These are phyloP conservation scores for Fusarium xylarioides DNA, from an alignment of 2,329 filamentous ascomycete genomes.

Conservation along the genomic window DNA sequence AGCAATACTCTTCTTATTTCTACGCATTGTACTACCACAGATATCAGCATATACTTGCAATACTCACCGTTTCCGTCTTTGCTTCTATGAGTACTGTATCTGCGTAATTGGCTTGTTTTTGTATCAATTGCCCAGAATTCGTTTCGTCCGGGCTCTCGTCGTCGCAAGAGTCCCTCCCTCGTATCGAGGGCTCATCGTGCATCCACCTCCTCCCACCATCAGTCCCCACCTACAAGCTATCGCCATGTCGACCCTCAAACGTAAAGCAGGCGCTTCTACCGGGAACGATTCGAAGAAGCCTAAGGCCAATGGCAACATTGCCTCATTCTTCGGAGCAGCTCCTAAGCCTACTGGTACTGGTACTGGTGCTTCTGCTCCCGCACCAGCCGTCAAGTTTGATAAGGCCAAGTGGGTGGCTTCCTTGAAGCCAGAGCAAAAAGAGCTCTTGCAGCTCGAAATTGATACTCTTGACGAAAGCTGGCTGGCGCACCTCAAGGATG, in stretches of 20 bases:
- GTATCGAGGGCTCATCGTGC: constrained; percentile 27
- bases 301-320: constrained; percentile 81
- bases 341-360: constrained; percentile 62
- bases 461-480: constrained; percentile 91
- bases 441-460: constrained; percentile 87
- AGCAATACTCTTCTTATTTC: neutral
- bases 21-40: neutral
- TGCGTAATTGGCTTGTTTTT: neutral
- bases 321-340: constrained; percentile 80
- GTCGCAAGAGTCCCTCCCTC: constrained; percentile 19
- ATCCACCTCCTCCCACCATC: constrained; percentile 27
- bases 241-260: constrained; percentile 69
- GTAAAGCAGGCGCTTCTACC: constrained; percentile 65
- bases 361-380: constrained; percentile 40
- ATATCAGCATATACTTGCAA: neutral
- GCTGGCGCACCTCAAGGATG: constrained; percentile 88
- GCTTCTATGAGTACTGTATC: neutral
- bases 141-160: constrained; percentile 3
- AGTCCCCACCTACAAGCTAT: constrained; percentile 32
- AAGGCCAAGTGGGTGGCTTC: constrained; percentile 89
- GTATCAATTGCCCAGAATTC: constrained; percentile 28
- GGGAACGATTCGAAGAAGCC: constrained; percentile 71
- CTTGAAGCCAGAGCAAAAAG: constrained; percentile 82
- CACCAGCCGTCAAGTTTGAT: constrained; percentile 71
- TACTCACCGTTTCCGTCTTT: neutral